These are phyloP conservation scores for Beauveria rudraprayagi DNA, from an alignment of 2,329 filamentous ascomycete genomes.

Conservation along the genomic window DNA sequence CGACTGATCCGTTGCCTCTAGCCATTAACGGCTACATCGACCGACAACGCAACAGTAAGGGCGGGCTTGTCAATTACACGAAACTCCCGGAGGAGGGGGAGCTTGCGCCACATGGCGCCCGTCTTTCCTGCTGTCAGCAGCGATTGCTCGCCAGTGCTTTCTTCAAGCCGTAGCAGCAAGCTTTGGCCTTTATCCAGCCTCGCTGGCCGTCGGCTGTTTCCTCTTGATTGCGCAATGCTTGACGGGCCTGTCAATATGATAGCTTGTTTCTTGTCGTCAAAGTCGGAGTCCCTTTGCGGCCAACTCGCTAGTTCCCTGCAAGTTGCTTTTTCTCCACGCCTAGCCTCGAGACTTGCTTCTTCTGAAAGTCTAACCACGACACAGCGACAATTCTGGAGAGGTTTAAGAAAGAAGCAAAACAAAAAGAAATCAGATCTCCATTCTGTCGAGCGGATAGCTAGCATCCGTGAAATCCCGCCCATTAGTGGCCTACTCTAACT, in stretches of 20 bases:
- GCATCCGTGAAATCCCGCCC: not conserved
- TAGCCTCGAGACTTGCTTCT: conserved; percentile 1
- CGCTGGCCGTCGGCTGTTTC: not conserved
- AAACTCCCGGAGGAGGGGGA: not conserved
- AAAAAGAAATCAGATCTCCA: not conserved
- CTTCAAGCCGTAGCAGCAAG: not conserved
- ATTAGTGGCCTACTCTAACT: not conserved
- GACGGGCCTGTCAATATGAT: not conserved
- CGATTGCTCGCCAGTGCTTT: not conserved
- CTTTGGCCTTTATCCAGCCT: not conserved
- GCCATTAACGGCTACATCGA: not conserved
- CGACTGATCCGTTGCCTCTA: not conserved
- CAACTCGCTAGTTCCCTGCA: not conserved
- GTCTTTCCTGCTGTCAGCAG: not conserved
- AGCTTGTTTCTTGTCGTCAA: not conserved
- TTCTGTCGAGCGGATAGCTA: not conserved
- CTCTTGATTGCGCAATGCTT: not conserved
- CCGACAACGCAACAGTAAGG: not conserved
- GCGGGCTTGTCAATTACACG: not conserved
- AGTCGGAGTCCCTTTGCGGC: not conserved
- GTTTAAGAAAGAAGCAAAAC: not conserved
- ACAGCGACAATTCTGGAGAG: not conserved
- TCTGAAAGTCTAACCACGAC: conserved; percentile 2
- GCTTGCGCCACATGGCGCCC: not conserved
- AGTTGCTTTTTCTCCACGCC: conserved; percentile 4